Percentiles rank a stretch among this genome's conserved stretches.
Conservation (phyloP, 164 flowering plant genomes). For the Protea cynaroides region DNA sequence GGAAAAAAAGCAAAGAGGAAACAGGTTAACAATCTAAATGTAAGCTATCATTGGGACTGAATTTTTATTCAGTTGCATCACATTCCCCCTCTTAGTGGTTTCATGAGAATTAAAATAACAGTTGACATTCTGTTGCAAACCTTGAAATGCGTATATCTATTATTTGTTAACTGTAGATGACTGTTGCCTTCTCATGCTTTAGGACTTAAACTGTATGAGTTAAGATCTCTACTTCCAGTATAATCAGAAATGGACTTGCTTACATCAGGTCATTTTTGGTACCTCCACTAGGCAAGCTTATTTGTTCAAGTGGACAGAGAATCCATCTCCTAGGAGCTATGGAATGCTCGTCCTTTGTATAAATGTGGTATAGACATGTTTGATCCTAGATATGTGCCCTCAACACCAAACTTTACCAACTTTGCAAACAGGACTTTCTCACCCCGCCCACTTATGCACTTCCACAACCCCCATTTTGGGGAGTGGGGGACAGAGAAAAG, state of each 20-base stretch:
- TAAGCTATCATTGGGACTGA: constrained; percentile 13
- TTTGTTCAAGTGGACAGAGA: too few species aligned
- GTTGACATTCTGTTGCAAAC: background rate
- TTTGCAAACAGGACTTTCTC: too few species aligned
- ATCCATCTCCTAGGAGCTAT: background rate
- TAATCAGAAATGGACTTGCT: background rate
- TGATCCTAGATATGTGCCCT: background rate
- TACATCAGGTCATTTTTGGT: background rate
- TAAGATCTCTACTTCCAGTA: background rate
- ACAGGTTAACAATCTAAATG: constrained; percentile 10
- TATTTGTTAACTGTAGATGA: background rate
- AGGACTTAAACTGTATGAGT: background rate
- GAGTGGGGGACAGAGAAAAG: too few species aligned
- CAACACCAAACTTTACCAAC: too few species aligned
- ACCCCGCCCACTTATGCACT: too few species aligned
- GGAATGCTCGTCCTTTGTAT: background rate
- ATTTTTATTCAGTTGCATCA: background rate
- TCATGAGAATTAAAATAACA: background rate
- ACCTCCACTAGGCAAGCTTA: background rate
- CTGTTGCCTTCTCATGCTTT: background rate
- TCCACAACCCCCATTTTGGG: too few species aligned
- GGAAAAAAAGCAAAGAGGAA: constrained; percentile 17
- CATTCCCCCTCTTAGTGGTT: background rate
- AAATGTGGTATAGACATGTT: background rate
- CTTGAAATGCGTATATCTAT: background rate